phyloP scores from a whole-genome alignment of 345 rosid genomes.

The Pelargonium nanum region DNA sequence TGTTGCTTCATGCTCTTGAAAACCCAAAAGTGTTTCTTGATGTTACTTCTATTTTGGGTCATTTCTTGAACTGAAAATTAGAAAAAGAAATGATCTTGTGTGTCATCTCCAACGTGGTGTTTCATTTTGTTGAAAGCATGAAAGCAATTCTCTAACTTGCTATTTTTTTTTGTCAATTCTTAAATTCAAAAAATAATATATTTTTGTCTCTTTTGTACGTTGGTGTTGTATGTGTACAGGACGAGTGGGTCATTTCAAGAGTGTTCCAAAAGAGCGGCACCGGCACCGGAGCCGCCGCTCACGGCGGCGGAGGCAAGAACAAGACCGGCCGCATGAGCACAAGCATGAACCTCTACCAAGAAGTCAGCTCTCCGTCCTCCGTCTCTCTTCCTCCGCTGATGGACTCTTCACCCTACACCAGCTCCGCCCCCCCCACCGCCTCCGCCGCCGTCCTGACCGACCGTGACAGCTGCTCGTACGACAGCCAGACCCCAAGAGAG shows the following conservation, averaged over 20 bases:
- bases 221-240: conserved; percentile 26
- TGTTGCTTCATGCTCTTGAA: no score
- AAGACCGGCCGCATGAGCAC: conserved; percentile 18
- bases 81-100: no score
- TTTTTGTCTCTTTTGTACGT: background rate
- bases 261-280: conserved; percentile 60
- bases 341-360: conserved; percentile 16
- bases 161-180: no score
- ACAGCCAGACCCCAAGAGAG: conserved; percentile 43
- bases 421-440: conserved; percentile 5
- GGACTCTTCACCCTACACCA: conserved; percentile 25
- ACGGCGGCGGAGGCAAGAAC: conserved; percentile 14
- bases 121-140: no score
- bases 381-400: conserved; percentile 77
- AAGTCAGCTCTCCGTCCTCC: conserved; percentile 62
- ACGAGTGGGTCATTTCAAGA: conserved; percentile 90
- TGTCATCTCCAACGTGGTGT: no score
- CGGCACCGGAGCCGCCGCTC: conserved; percentile 18
- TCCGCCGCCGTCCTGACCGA: conserved; percentile 17
- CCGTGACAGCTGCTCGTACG: conserved; percentile 45
- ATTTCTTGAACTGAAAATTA: no score
- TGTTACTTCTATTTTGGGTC: no score
- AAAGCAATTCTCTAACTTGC: no score
- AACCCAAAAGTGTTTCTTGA: no score
- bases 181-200: background rate